phyloP scores from a whole-genome alignment of 225 moss, liverwort and hornwort species.

The Physcomitrium patens region DNA sequence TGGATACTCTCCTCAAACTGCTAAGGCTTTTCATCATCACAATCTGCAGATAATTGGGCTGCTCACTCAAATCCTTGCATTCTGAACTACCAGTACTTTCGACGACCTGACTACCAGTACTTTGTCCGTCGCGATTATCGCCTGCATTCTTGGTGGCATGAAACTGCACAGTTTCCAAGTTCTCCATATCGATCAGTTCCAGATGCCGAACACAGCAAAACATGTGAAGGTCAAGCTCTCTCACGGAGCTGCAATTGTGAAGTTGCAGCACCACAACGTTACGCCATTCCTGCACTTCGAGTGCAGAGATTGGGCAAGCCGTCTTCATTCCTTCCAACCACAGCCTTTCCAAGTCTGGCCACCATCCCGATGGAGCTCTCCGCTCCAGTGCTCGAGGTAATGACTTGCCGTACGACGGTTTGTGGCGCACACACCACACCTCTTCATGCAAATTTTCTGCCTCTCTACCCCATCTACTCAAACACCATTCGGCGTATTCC shows the following conservation, averaged over 20 bases:
- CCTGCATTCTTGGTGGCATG: conserved; percentile 5
- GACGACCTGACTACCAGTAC: neutral
- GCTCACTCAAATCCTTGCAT: neutral
- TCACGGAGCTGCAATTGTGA: neutral
- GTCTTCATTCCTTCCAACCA: conserved; percentile 15
- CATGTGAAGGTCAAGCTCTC: conserved; percentile 13
- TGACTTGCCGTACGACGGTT: neutral
- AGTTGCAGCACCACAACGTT: conserved; percentile 36
- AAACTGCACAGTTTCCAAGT: conserved; percentile 29
- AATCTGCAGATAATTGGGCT: conserved; percentile 9
- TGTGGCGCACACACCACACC: conserved; percentile 31
- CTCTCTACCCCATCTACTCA: neutral
- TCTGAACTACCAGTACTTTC: neutral
- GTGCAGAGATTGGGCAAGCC: neutral
- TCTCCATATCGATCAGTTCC: conserved; percentile 18
- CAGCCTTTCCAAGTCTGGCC: conserved; percentile 38
- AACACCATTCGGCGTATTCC: conserved; percentile 42
- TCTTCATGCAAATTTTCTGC: neutral
- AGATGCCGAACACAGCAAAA: conserved; percentile 28
- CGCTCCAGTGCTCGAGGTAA: conserved; percentile 26
- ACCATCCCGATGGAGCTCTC: conserved; percentile 26
- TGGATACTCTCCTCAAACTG: conserved; percentile 24
- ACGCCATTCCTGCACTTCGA: conserved; percentile 29
- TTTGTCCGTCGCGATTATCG: neutral
- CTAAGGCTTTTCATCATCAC: conserved; percentile 9